phyloP scores from a whole-genome alignment of 768 basidiomycete species.

The Mycena rosella region DNA sequence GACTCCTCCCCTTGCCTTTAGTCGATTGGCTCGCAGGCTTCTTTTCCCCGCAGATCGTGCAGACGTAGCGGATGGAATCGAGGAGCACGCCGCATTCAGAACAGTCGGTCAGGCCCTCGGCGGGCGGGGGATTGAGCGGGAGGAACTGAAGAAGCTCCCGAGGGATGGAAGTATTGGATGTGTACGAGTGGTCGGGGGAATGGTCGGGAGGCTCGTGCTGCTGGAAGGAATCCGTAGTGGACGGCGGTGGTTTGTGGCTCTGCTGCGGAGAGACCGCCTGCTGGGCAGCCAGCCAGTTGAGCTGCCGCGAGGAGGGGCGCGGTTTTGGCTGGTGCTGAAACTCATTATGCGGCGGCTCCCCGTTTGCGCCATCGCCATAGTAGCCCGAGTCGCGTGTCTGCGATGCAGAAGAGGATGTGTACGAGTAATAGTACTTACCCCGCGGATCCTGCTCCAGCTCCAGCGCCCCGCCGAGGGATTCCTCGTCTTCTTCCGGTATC shows the following conservation, averaged over 20 bases:
- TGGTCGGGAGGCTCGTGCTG: constrained; percentile 43
- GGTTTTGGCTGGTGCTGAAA: constrained; percentile 50
- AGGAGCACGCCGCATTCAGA: constrained; percentile 83
- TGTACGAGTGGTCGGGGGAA: constrained; percentile 37
- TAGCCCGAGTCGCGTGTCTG: constrained; percentile 62
- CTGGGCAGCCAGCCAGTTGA: constrained; percentile 74
- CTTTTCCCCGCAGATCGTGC: constrained; percentile 89
- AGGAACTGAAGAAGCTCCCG: constrained; percentile 67
- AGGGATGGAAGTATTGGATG: constrained; percentile 53
- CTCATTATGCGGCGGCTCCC: constrained; percentile 44
- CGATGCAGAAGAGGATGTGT: constrained; percentile 49
- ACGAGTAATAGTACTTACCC: constrained; percentile 85
- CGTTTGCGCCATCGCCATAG: constrained; percentile 57
- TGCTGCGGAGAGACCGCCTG: constrained; percentile 46
- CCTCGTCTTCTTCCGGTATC: constrained; percentile 54
- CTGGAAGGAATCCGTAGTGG: constrained; percentile 45
- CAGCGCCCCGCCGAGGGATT: constrained; percentile 66
- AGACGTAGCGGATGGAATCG: constrained; percentile 91
- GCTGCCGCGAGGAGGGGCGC: constrained; percentile 76
- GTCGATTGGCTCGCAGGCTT: constrained; percentile 53
- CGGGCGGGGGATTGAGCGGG: constrained; percentile 62
- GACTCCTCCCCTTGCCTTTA: constrained; percentile 67
- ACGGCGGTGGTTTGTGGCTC: constrained; percentile 39
- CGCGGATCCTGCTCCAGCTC: constrained; percentile 74
- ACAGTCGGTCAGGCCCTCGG: constrained; percentile 80